Percentiles rank a stretch among this genome's conserved stretches.
phyloP scores from a whole-genome alignment of 2,329 filamentous ascomycete species.

The Diaporthe batatas region DNA sequence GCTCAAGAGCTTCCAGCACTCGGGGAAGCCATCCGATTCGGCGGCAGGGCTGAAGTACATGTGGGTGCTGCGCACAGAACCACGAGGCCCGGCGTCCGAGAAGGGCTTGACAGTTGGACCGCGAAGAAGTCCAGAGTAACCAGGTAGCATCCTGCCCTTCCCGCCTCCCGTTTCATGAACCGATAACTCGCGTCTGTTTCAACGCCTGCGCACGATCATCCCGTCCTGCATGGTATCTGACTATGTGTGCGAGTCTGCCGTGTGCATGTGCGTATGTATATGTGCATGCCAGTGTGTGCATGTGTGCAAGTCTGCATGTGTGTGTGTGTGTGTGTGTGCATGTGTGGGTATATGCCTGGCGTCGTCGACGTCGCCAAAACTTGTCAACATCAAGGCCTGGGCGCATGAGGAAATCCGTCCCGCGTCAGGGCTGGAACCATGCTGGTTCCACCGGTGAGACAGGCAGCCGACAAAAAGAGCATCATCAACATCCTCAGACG shows the following conservation, averaged over 20 bases:
- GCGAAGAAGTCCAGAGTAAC: no score
- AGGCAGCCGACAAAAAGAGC: slow-evolving; percentile 11
- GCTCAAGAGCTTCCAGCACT: slow-evolving; percentile 27
- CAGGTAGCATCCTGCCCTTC: neutral
- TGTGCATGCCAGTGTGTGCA: neutral
- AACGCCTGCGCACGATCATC: neutral
- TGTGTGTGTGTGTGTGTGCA: neutral
- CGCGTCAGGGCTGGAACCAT: slow-evolving; percentile 27
- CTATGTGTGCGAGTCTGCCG: neutral
- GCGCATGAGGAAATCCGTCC: slow-evolving; percentile 10
- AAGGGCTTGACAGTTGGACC: neutral
- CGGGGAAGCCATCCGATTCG: slow-evolving; percentile 39
- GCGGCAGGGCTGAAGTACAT: slow-evolving; percentile 36
- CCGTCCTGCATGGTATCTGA: neutral
- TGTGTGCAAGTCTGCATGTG: neutral
- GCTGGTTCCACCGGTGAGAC: slow-evolving; percentile 27
- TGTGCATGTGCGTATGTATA: neutral
- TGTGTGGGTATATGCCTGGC: neutral
- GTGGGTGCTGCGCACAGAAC: slow-evolving; percentile 25
- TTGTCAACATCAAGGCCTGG: neutral
- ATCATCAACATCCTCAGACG: slow-evolving; percentile 31
- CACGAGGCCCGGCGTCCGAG: slow-evolving; percentile 9
- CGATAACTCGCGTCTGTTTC: slow-evolving; percentile 26
- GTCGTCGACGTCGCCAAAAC: slow-evolving; percentile 10
- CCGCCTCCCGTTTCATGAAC: slow-evolving; percentile 35